Percentiles rank a stretch among this genome's conserved stretches.
These are phyloP conservation scores for Rhinocladiella mackenziei DNA, from an alignment of 2,329 filamentous ascomycete species.

Conservation along the genomic window DNA sequence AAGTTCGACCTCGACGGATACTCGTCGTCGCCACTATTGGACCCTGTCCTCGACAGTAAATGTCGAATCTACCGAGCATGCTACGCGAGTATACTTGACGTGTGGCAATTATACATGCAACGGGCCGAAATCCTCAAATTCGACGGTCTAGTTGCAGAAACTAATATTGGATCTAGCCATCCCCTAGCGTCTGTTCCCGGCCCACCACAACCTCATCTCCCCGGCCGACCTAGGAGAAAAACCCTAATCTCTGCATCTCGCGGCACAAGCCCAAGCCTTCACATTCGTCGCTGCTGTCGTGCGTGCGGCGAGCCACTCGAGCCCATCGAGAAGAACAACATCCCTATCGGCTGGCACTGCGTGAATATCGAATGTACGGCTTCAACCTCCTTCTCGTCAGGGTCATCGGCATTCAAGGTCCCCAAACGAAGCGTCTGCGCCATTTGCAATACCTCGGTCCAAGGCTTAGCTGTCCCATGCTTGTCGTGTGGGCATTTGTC, in stretches of 20 bases:
- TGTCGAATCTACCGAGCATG: constrained; percentile 52
- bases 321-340: constrained; percentile 28
- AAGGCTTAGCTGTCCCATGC: constrained; percentile 46
- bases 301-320: constrained; percentile 36
- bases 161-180: neutral
- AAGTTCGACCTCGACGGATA: constrained; percentile 48
- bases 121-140: constrained; percentile 58
- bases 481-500: constrained; percentile 47
- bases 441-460: constrained; percentile 42
- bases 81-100: constrained; percentile 57
- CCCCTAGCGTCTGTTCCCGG: neutral
- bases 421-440: constrained; percentile 37
- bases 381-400: too few relatives aligned
- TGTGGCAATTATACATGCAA: constrained; percentile 54
- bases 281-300: constrained; percentile 42
- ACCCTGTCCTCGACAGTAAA: constrained; percentile 45
- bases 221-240: constrained; percentile 6
- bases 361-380: constrained; percentile 34
- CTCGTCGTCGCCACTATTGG: constrained; percentile 47
- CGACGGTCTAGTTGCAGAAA: constrained; percentile 35
- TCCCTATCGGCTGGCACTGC: constrained; percentile 29
- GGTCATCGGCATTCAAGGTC: constrained; percentile 6
- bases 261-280: constrained; percentile 33
- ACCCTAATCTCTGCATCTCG: constrained; percentile 10
- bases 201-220: neutral